Base-by-base conservation (phyloP, 257 asterid species). In the Coffea eugenioides region DNA sequence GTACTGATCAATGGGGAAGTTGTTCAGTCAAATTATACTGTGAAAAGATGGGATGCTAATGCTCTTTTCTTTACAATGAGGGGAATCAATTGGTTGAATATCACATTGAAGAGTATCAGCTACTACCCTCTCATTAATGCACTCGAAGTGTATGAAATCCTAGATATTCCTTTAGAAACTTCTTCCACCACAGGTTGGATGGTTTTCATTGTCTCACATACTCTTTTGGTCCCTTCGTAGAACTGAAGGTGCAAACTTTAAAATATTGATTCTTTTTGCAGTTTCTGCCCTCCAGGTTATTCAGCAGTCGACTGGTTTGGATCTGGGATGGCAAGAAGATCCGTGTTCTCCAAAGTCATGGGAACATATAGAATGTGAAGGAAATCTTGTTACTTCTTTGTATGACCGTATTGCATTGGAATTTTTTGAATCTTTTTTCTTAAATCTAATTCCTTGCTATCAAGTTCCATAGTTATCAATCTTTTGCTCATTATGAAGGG, bases 231-330 rank as follows among this genome's bases (percentile, higher is more conserved):
- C 10, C n/a, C 27, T 23, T 59, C 21, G 31, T 57, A 27, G 70
- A 48, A 71, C 49, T 43, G 69, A 45, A n/a, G 76, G 45, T 18
- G 56, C 61, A 36, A 48, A n/a, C 25, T 71, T 73, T 18, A 65
- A 65, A 18, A 75, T 34, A 14, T 72, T 68, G 5, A 36, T 74
- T 73, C 36, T 13, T 23, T 76, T 73, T 79, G 84, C 88, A 95
- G 99, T 93, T 81, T 92, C 99, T 69, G 98, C 98, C 0, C 98
- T 95, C 64, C 91, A 90, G 87, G 95, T 95, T 82, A 95, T 95
- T 84, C 97, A 90, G 59, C 91, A 92, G 70, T 88, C 95, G 1
- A 88, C 92, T 16, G 95, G 98, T 51, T 77, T 90, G 74, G 90
- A 91, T 81, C 88, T 93, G 49, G 97, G 91, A 69, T 95, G 98